These are phyloP conservation scores for Trichopus zeylanicus DNA, from an alignment of 116 monocot species.

Conservation along the genomic window DNA sequence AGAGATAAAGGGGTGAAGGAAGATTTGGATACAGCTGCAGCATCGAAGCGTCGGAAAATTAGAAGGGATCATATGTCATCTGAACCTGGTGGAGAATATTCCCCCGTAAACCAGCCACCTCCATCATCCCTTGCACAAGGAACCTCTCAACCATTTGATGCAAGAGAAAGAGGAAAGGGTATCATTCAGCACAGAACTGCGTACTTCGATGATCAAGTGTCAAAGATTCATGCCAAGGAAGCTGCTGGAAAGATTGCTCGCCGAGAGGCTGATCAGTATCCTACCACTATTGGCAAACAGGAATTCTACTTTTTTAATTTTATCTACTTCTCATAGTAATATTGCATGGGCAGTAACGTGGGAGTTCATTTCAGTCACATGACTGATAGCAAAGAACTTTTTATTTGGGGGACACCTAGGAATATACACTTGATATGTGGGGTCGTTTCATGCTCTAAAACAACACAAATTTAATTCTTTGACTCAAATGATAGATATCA, in stretches of 20 bases:
- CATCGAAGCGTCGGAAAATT: conserved; percentile 65
- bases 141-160: conserved; percentile 50
- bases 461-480: background rate
- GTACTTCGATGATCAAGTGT: conserved; percentile 54
- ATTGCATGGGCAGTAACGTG: background rate
- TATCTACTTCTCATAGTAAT: background rate
- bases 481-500: no score
- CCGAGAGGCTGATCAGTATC: conserved; percentile 89
- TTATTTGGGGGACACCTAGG: no score
- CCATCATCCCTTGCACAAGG: conserved; percentile 21
- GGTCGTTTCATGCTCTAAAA: background rate
- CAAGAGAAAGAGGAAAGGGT: conserved; percentile 63
- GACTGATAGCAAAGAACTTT: background rate
- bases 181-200: conserved; percentile 42
- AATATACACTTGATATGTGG: background rate
- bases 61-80: conserved; percentile 58
- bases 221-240: conserved; percentile 77
- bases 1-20: conserved; percentile 84
- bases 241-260: conserved; percentile 55
- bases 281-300: conserved; percentile 11
- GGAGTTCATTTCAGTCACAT: background rate
- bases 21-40: conserved; percentile 50
- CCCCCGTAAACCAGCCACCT: conserved; percentile 31
- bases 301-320: background rate
- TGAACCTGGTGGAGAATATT: conserved; percentile 59